These are phyloP conservation scores for Agrocybe praecox DNA, from an alignment of 768 basidiomycete species.

Conservation along the genomic window DNA sequence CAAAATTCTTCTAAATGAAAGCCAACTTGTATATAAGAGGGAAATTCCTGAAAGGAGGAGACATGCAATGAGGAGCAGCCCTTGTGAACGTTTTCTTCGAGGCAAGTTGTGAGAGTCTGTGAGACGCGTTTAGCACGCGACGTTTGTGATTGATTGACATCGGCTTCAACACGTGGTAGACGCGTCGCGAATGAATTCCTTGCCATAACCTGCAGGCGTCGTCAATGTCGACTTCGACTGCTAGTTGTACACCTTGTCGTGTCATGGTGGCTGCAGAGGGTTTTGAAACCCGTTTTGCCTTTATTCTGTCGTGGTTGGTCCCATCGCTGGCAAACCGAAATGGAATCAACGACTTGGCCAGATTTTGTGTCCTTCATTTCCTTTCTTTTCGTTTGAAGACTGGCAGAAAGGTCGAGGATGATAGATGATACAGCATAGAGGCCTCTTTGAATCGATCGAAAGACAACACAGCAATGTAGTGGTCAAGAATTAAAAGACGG, in stretches of 20 bases:
- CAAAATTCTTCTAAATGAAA: neutral
- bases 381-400: no score
- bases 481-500: no score
- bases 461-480: no score
- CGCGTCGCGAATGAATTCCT: neutral
- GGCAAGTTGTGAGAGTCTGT: slow-evolving; percentile 10
- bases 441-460: no score
- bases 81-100: slow-evolving; percentile 1
- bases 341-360: no score
- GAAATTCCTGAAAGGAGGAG: slow-evolving; percentile 12
- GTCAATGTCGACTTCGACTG: no score
- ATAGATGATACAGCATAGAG: no score
- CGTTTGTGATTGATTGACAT: slow-evolving; percentile 16
- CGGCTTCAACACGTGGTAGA: slow-evolving; percentile 5
- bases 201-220: neutral
- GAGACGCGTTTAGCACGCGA: slow-evolving; percentile 26
- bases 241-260: no score
- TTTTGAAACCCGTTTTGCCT: neutral
- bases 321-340: no score
- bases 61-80: slow-evolving; percentile 14
- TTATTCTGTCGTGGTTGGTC: neutral
- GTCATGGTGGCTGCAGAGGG: no score
- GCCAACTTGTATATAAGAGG: neutral
- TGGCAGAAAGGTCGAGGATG: no score
- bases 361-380: no score